Evolutionary conservation across 2,329 filamentous ascomycete species (phyloP), one percentile per base, ranked within the genome.

Genomic region (Phyllosticta capitalensis): DNA sequence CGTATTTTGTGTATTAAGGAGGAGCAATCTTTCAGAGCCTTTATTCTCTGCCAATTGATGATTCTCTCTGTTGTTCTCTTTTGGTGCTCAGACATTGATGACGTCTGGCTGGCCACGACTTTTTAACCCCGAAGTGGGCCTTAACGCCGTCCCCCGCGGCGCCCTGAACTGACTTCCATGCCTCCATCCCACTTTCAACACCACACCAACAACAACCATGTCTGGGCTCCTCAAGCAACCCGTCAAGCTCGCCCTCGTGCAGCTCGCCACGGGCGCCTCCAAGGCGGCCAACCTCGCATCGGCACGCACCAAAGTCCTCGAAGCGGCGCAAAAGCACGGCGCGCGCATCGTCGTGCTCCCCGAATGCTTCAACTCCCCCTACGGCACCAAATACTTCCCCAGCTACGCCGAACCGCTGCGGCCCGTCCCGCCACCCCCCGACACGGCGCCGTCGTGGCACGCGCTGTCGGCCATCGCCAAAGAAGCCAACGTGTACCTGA

Each of bases 281-380:
- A 99, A 99, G 78, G 71, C 85, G 10, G 81, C 82, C 65, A 99
- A 99, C 76, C 89, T 99, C 63, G 71, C 81, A 21, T 87, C 87
- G 71, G 92, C 94, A 12, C 87, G 89, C 60, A 79, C 81, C 51
- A 92, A 94, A 71, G 91, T 97, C 61, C 82, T 90, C 63, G 86
- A 90, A 72, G 92, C 94, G 5, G 87, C 90, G 22, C 74, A 78
- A 24, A 78, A 59, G 10, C 61, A 78, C 3, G 92, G 92, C 65
- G 90, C 92, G 62, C 85, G 88, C 60, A 85, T 99, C 61, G 86
- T 97, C 64, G 90, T 97, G 33, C 83, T 99, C 19, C 94, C 94
- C 38, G 94, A 99, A 78, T 99, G 94, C 81, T 99, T 99, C 84
- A 99, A 99, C 79, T 95, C 89, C 50, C 94, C 94, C 9, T 99